Conservation (phyloP, 371 early-diverging fungal genomes). For the Zopfochytrium polystomum region DNA sequence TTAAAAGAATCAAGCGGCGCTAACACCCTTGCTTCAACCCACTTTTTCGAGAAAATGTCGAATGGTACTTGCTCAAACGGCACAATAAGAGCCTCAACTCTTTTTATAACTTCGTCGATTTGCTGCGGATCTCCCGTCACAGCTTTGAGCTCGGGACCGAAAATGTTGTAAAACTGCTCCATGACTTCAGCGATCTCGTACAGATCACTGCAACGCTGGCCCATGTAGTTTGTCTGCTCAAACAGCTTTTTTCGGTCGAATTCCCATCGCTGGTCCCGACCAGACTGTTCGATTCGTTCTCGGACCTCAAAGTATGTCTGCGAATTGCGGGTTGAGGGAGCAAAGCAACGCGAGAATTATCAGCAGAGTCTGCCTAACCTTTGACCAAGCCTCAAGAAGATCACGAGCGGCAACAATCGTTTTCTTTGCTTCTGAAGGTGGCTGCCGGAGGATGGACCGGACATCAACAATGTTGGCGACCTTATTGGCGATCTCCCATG, state of each 20-base stretch:
- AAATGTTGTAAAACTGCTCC: slow-evolving; percentile 62
- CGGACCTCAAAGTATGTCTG: slow-evolving; percentile 57
- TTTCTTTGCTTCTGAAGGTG: slow-evolving; percentile 45
- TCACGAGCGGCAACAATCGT: slow-evolving; percentile 52
- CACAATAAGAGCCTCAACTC: slow-evolving; percentile 54
- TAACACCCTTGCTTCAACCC: slow-evolving; percentile 1
- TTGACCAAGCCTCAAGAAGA: slow-evolving; percentile 53
- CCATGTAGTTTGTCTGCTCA: slow-evolving; percentile 62
- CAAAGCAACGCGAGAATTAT: slow-evolving; percentile 2
- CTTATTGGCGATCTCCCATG: slow-evolving; percentile 57
- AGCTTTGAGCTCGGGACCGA: slow-evolving; percentile 61
- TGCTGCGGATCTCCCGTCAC: slow-evolving; percentile 62
- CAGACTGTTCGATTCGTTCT: slow-evolving; percentile 57
- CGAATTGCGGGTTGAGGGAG: not conserved
- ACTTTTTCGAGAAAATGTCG: slow-evolving; percentile 56
- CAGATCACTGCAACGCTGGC: slow-evolving; percentile 52
- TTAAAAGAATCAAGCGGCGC: not conserved
- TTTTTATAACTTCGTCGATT: slow-evolving; percentile 60
- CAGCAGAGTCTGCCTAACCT: too few relatives aligned
- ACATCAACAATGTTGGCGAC: slow-evolving; percentile 53
- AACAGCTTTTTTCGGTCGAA: slow-evolving; percentile 60
- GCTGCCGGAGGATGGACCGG: slow-evolving; percentile 45
- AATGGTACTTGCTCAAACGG: slow-evolving; percentile 56
- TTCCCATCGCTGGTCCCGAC: slow-evolving; percentile 63
- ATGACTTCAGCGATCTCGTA: slow-evolving; percentile 56